Evolutionary conservation across 169 alveolate genomes (phyloP), one percentile per base, ranked within the genome.

Genomic region (Plasmodium chabaudi): DNA sequence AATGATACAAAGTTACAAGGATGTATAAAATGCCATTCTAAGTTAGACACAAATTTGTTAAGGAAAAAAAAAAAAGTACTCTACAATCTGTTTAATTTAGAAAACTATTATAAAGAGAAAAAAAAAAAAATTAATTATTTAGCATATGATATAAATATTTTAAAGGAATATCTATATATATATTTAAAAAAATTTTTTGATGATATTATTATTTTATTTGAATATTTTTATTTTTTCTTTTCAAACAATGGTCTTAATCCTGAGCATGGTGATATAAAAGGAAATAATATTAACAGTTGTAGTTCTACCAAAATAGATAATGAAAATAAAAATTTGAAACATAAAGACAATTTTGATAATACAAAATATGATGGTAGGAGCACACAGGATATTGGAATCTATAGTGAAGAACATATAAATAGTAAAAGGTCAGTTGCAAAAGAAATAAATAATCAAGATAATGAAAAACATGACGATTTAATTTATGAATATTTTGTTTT

Each of bases 151-250:
- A 19, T 82, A 46, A 65, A 44, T 47, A 82, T 82, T 65, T 82
- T 82, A 70, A 82, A 82, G 65, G 90, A 82, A n/a, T 82, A 82
- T 60, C 23, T 82, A 34, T 67, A 60, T 39, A 47, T 39, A 47
- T 82, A 82, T 56, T 68, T 82, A 49, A 82, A 67, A 23, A 82
- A 82, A 82, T 82, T 34, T 67, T 65, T 82, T 82, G 82, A 23
- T 17, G 90, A 82, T 15, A 56, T 82, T 65, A 82, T 82, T 47
- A 47, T 82, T 34, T 55, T 82, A 56, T 39, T 67, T 27, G 90
- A 82, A 47, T 82, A 82, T 70, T 82, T 67, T 34, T 82, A 67
- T 70, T 65, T 44, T 17, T n/a, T 51, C 13, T 15, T 57, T 1
- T 65, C 71, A 15, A 53, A 55, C 19, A 59, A 42, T 12, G 1